Evolutionary conservation across 2,329 filamentous ascomycete genomes (phyloP).

Genomic region (Penicillium sp.): DNA sequence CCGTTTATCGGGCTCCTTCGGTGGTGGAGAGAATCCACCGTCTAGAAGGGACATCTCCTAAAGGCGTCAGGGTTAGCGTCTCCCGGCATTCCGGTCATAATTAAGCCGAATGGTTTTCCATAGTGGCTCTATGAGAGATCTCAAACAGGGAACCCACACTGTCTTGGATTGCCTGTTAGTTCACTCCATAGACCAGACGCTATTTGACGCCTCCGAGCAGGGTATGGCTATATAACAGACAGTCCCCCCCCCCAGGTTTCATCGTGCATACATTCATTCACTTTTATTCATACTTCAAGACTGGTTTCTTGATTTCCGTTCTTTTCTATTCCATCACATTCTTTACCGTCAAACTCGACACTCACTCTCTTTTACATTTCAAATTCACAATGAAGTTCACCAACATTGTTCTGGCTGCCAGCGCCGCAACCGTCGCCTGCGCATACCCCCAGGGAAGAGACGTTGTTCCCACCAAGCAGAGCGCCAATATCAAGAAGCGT

Average conservation of each 20-base stretch:
- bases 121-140: not conserved
- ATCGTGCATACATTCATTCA: conserved; percentile 16
- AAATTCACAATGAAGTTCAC: conserved; percentile 34
- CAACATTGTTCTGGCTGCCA: conserved; percentile 31
- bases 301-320: conserved; percentile 25
- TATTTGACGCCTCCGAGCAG: conserved; percentile 5
- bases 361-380: conserved; percentile 22
- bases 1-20: conserved; percentile 3
- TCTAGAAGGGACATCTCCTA: conserved; percentile 6
- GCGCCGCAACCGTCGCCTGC: conserved; percentile 29
- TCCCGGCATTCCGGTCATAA: conserved; percentile 8
- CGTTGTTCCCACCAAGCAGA: conserved; percentile 22
- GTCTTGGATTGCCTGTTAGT: conserved; percentile 16
- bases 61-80: conserved; percentile 2
- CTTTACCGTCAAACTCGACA: conserved; percentile 26
- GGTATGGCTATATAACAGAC: conserved; percentile 13
- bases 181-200: not conserved
- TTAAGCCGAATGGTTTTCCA: conserved; percentile 1
- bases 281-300: conserved; percentile 21
- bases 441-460: conserved; percentile 22
- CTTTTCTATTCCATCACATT: conserved; percentile 18
- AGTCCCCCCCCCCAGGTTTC: not conserved
- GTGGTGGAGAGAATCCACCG: conserved; percentile 7
- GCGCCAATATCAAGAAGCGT: conserved; percentile 25
- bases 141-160: conserved; percentile 17